These are phyloP conservation scores for Hamamelis virginiana DNA, from an alignment of 164 flowering plant species.

Conservation along the genomic window DNA sequence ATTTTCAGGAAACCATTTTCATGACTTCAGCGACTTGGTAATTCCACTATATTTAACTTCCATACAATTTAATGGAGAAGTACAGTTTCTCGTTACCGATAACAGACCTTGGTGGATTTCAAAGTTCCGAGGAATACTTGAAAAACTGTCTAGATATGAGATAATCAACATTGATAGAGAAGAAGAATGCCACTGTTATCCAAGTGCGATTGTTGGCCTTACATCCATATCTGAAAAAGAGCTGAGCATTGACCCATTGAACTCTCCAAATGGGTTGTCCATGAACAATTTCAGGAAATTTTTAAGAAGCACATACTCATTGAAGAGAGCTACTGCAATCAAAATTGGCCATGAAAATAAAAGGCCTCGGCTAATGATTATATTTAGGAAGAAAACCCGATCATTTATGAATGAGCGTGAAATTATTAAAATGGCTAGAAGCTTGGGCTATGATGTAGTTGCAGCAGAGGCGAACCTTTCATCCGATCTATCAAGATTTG, in stretches of 20 bases:
- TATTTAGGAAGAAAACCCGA: constrained; percentile 51
- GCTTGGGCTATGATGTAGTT: constrained; percentile 60
- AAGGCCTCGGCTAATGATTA: constrained; percentile 58
- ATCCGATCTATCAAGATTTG: constrained; percentile 27
- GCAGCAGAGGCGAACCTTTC: constrained; percentile 35
- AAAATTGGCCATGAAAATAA: constrained; percentile 1
- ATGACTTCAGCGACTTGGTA: constrained; percentile 62
- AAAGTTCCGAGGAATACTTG: constrained; percentile 37
- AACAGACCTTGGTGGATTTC: constrained; percentile 31
- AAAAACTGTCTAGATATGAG: constrained; percentile 46
- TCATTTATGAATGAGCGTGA: constrained; percentile 38
- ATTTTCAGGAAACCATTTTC: constrained; percentile 71
- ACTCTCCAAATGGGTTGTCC: constrained; percentile 35
- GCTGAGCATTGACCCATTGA: constrained; percentile 45
- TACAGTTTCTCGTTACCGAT: constrained; percentile 57
- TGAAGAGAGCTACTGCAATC: constrained; percentile 36
- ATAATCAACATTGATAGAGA: constrained; percentile 51
- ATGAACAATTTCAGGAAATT: constrained; percentile 51
- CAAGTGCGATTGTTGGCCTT: constrained; percentile 46
- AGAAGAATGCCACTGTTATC: constrained; percentile 50
- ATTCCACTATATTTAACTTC: constrained; percentile 63
- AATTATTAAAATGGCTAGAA: constrained; percentile 39
- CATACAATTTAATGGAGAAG: constrained; percentile 46
- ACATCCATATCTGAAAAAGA: constrained; percentile 50
- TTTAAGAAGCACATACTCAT: constrained; percentile 42